phyloP scores from a whole-genome alignment of 2,329 filamentous ascomycete species.

The Stromatinia cepivora region DNA sequence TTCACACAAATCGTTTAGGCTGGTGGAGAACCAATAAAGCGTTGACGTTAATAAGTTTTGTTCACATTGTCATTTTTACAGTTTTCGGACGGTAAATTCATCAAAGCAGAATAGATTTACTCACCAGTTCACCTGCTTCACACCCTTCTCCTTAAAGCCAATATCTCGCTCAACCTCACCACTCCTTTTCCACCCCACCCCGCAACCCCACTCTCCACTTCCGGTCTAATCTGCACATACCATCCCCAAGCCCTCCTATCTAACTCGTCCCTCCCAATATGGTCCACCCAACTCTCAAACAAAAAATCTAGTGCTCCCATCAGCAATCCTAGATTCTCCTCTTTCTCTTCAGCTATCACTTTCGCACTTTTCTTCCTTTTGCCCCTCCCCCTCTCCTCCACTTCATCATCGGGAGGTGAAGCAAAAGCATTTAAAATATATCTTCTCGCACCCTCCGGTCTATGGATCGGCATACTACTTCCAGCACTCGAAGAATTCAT shows the following conservation, averaged over 20 bases:
- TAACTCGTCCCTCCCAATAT: constrained; percentile 63
- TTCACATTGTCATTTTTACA: neutral
- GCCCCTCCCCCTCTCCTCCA: constrained; percentile 31
- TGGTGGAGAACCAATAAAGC: neutral
- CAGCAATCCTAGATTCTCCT: constrained; percentile 67
- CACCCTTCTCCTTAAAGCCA: constrained; percentile 54
- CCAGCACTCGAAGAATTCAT: constrained; percentile 41
- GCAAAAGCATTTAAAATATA: constrained; percentile 62
- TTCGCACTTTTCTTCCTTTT: constrained; percentile 56
- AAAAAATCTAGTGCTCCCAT: constrained; percentile 71
- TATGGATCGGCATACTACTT: constrained; percentile 68
- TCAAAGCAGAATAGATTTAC: neutral
- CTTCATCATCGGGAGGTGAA: constrained; percentile 38
- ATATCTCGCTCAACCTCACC: constrained; percentile 65
- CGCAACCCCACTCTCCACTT: constrained; percentile 69
- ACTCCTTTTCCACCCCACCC: constrained; percentile 83
- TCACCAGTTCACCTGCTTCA: constrained; percentile 23
- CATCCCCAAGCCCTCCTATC: constrained; percentile 77
- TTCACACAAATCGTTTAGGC: neutral
- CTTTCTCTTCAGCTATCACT: constrained; percentile 59
- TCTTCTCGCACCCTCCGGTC: constrained; percentile 65
- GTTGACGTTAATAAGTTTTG: neutral
- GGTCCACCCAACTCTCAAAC: constrained; percentile 71
- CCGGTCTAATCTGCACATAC: constrained; percentile 76
- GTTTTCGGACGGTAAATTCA: neutral